A percentile compares a stretch with the other conserved stretches of the same genome.
These are phyloP conservation scores for Exophiala lecanii-corni DNA, from an alignment of 2,329 filamentous ascomycete species.

Conservation along the genomic window DNA sequence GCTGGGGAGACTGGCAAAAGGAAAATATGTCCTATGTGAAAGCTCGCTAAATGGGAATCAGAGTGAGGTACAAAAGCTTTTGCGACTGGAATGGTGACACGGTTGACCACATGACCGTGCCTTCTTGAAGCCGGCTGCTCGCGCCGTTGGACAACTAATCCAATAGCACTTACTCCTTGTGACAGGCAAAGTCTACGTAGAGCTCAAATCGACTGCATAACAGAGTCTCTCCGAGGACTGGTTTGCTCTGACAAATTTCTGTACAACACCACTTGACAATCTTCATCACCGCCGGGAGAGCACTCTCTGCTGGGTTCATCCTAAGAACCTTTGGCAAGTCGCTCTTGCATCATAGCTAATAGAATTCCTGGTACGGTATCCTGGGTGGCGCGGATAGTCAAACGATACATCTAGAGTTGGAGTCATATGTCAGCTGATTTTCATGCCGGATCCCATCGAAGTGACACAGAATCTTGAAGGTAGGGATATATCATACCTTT, in stretches of 20 bases:
- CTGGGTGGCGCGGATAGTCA: constrained; percentile 91
- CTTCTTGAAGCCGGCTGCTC: too few relatives aligned
- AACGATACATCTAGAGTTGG: constrained; percentile 80
- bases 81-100: too few relatives aligned
- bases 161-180: too few relatives aligned
- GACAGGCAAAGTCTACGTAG: too few relatives aligned
- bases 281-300: neutral
- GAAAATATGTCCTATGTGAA: too few relatives aligned
- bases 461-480: neutral
- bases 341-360: constrained; percentile 81
- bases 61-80: too few relatives aligned
- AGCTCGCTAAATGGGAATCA: too few relatives aligned
- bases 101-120: too few relatives aligned
- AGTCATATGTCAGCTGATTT: constrained; percentile 15
- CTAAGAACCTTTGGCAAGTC: constrained; percentile 55
- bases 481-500: constrained; percentile 60
- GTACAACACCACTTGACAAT: neutral
- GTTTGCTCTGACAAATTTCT: neutral
- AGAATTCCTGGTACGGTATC: constrained; percentile 77
- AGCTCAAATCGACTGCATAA: neutral
- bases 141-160: too few relatives aligned
- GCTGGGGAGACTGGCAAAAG: too few relatives aligned
- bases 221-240: neutral
- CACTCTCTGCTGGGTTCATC: too few relatives aligned
- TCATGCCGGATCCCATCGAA: too few relatives aligned